Percentiles rank a stretch among this genome's conserved stretches.
These are phyloP conservation scores for Solanum peruvianum DNA, from an alignment of 257 asterid species.

Conservation along the genomic window DNA sequence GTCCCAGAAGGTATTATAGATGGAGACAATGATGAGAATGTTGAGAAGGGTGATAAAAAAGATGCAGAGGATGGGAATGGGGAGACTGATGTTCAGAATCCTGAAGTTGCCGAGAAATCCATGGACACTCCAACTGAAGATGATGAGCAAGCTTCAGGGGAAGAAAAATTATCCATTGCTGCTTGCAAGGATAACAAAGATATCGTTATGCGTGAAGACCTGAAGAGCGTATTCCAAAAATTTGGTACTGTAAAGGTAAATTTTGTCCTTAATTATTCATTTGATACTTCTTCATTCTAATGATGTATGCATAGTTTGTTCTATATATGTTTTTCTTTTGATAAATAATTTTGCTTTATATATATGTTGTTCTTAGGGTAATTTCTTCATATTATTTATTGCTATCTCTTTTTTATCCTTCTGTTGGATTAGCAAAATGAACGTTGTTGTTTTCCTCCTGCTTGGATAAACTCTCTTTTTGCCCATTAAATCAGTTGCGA, in stretches of 20 bases:
- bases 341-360: neutral
- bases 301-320: neutral
- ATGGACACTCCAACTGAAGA: conserved; percentile 14
- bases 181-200: conserved; percentile 57
- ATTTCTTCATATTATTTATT: neutral
- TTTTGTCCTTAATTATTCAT: neutral
- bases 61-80: conserved; percentile 8
- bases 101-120: conserved; percentile 34
- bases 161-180: conserved; percentile 21
- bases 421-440: neutral
- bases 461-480: neutral
- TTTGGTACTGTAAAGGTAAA: conserved; percentile 83
- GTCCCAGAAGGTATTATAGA: conserved; percentile 3
- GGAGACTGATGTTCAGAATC: conserved; percentile 21
- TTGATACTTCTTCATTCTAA: neutral
- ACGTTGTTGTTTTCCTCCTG: neutral
- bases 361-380: neutral
- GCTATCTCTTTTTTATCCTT: neutral
- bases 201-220: conserved; percentile 81
- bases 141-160: conserved; percentile 25
- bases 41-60: neutral
- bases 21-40: neutral
- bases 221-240: conserved; percentile 48
- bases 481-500: neutral
- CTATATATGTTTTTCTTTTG: neutral